These are phyloP conservation scores for Ramaria sp. DNA, from an alignment of 768 basidiomycete genomes.

Conservation along the genomic window DNA sequence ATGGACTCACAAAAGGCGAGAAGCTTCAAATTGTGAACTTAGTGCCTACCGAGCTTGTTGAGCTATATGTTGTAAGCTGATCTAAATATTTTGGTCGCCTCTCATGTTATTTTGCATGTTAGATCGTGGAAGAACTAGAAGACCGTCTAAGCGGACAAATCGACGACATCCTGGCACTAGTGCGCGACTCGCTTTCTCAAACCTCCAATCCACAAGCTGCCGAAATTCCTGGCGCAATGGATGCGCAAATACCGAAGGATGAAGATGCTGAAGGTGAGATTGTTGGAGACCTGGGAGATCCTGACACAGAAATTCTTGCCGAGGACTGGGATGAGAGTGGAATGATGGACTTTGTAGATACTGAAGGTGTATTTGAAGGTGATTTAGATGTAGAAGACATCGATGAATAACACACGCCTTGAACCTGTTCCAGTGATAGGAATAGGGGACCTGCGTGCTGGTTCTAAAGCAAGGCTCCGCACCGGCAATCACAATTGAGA, in stretches of 20 bases:
- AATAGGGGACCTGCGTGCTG: too few relatives aligned
- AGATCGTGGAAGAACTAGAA: constrained; percentile 92
- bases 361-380: constrained; percentile 2
- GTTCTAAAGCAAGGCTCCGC: too few relatives aligned
- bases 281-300: background rate
- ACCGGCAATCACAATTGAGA: too few relatives aligned
- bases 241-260: background rate
- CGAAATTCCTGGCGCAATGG: background rate
- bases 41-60: constrained; percentile 69
- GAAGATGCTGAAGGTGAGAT: background rate
- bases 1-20: constrained; percentile 79
- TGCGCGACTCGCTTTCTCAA: constrained; percentile 31
- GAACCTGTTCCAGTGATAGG: too few relatives aligned
- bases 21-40: constrained; percentile 90
- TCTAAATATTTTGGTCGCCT: background rate
- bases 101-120: background rate
- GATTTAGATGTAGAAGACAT: constrained; percentile 1
- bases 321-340: constrained; percentile 4
- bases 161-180: constrained; percentile 50
- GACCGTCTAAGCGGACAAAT: constrained; percentile 64
- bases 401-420: background rate
- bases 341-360: constrained; percentile 2
- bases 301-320: background rate
- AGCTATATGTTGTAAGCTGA: constrained; percentile 74
- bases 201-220: constrained; percentile 14